A percentile compares a stretch with the other conserved stretches of the same genome.
phyloP scores from a whole-genome alignment of 2,329 filamentous ascomycete genomes.

The Grosmannia penicillata region DNA sequence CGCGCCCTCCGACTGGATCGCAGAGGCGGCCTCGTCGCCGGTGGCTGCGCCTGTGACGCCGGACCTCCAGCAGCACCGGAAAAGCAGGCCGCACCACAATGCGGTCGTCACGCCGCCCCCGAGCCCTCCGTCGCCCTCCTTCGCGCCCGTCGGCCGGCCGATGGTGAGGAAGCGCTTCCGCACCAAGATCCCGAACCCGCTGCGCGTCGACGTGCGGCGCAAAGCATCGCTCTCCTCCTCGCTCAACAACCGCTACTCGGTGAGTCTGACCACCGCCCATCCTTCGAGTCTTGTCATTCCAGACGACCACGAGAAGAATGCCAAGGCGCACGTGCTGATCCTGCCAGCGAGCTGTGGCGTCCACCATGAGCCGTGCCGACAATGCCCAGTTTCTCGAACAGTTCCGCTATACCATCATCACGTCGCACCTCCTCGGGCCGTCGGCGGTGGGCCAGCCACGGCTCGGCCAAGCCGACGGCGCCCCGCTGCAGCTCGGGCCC shows the following conservation, averaged over 20 bases:
- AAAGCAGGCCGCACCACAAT: conserved; percentile 3
- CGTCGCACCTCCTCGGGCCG: conserved; percentile 72
- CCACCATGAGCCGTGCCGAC: conserved; percentile 59
- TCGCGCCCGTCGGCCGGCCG: conserved; percentile 42
- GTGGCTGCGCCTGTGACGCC: conserved; percentile 5
- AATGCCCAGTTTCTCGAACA: conserved; percentile 80
- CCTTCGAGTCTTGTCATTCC: no score
- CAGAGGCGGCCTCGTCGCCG: conserved; percentile 15
- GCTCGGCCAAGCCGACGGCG: conserved; percentile 8
- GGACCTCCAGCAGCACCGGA: conserved; percentile 3
- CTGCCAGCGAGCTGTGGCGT: conserved; percentile 50
- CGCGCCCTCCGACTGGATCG: conserved; percentile 31
- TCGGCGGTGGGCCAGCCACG: conserved; percentile 30
- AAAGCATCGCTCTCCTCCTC: conserved; percentile 26
- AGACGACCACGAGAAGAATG: background rate
- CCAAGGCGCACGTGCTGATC: conserved; percentile 3
- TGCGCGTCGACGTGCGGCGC: conserved; percentile 26
- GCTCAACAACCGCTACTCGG: conserved; percentile 35
- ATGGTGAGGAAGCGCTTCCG: conserved; percentile 39
- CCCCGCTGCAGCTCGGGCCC: background rate
- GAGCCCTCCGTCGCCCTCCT: conserved; percentile 28
- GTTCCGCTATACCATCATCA: conserved; percentile 85
- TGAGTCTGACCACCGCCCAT: no score
- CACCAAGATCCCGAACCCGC: conserved; percentile 26
- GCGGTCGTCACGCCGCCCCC: conserved; percentile 28